These are phyloP conservation scores for Clonostachys rosea DNA, from an alignment of 2,329 filamentous ascomycete genomes.

Conservation along the genomic window DNA sequence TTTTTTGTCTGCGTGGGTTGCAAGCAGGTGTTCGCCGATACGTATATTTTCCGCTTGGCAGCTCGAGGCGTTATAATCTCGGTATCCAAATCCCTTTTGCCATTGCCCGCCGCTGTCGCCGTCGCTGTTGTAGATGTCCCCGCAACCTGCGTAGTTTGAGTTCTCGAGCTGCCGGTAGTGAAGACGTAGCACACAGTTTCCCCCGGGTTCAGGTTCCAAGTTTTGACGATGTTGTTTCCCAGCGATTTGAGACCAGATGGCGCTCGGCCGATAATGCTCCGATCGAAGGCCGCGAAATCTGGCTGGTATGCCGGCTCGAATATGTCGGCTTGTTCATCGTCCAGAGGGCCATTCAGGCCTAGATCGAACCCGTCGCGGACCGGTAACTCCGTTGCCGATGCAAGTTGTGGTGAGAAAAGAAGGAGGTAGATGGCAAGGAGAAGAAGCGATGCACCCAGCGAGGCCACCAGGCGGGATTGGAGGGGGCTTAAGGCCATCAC, in stretches of 20 bases:
- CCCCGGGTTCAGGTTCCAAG: conserved; percentile 58
- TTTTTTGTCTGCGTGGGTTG: conserved; percentile 44
- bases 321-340: conserved; percentile 2
- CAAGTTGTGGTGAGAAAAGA: conserved; percentile 54
- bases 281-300: conserved; percentile 56
- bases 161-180: conserved; percentile 16
- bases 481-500: conserved; percentile 60
- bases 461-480: conserved; percentile 69
- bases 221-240: conserved; percentile 59
- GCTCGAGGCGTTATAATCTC: not conserved
- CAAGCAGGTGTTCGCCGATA: conserved; percentile 82
- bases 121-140: not conserved
- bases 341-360: conserved; percentile 7
- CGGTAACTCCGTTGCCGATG: conserved; percentile 52
- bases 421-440: conserved; percentile 57
- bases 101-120: not conserved
- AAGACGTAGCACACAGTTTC: conserved; percentile 42
- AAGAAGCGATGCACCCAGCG: conserved; percentile 55
- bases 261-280: conserved; percentile 58
- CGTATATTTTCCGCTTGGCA: conserved; percentile 53
- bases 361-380: not conserved
- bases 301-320: conserved; percentile 45
- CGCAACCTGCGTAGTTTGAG: conserved; percentile 8
- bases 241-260: conserved; percentile 43
- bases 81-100: not conserved